Evolutionary conservation across 805 yeast genomes (phyloP).

Genomic region (Starmerella davenportii): DNA sequence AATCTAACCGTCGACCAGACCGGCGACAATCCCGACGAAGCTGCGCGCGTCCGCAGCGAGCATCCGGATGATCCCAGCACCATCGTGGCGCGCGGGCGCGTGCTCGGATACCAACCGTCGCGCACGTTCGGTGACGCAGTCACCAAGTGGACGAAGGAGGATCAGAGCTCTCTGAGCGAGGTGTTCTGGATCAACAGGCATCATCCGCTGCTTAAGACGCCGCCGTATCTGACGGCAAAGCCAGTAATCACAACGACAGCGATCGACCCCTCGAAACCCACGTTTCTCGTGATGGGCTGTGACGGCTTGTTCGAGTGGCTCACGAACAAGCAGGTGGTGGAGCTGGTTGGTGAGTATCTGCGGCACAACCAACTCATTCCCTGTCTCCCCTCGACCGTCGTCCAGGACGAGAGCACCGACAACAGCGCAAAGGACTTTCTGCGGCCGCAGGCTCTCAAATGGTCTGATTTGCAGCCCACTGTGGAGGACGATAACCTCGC

Average conservation of each 20-base stretch:
- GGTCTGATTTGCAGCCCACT: conserved; percentile 14
- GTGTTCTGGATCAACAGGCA: conserved; percentile 58
- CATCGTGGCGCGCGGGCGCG: conserved; percentile 46
- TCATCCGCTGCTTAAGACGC: conserved; percentile 54
- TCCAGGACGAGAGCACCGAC: conserved; percentile 27
- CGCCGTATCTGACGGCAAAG: conserved; percentile 93
- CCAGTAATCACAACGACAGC: conserved; percentile 76
- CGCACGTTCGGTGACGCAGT: conserved; percentile 95
- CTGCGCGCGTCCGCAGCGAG: conserved; percentile 57
- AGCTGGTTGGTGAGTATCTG: conserved; percentile 82
- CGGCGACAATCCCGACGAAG: conserved; percentile 75
- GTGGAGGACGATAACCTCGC: conserved; percentile 75
- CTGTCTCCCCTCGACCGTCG: conserved; percentile 21
- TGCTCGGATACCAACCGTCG: conserved; percentile 85
- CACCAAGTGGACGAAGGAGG: conserved; percentile 56
- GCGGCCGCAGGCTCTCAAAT: conserved; percentile 29
- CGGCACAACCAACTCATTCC: conserved; percentile 39
- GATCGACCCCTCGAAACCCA: conserved; percentile 49
- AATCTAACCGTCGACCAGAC: conserved; percentile 84
- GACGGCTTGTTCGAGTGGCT: conserved; percentile 88
- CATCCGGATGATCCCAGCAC: conserved; percentile 67
- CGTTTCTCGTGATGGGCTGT: conserved; percentile 77
- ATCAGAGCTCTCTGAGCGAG: conserved; percentile 52
- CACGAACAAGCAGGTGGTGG: conserved; percentile 82
- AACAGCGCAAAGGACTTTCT: conserved; percentile 23